A percentile compares a stretch with the other conserved stretches of the same genome.
phyloP scores from a whole-genome alignment of 139 green algal species.

The Closterium sp. region DNA sequence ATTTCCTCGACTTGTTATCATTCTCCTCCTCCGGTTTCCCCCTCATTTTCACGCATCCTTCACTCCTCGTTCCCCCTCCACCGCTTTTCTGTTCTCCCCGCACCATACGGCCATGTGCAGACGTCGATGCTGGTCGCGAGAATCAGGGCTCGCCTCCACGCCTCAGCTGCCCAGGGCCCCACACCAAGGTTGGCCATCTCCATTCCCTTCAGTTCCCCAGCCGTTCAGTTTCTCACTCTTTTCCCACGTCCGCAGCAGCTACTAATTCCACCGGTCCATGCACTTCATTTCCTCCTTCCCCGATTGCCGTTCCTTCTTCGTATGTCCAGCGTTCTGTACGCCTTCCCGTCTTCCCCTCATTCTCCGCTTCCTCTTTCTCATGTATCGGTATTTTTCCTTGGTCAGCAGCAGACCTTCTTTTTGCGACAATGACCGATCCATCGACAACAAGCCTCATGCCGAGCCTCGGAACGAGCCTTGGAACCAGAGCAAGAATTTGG shows the following conservation, averaged over 20 bases:
- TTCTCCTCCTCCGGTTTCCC: not conserved
- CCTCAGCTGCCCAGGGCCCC: not conserved
- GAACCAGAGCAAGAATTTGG: not conserved
- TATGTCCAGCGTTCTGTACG: not conserved
- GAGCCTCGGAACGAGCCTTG: not conserved
- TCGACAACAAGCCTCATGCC: not conserved
- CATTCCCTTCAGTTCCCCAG: not conserved
- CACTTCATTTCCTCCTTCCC: not conserved
- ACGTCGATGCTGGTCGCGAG: not conserved
- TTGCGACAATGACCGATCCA: not conserved
- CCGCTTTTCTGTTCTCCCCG: not conserved
- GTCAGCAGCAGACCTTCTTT: not conserved
- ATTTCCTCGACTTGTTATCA: not conserved
- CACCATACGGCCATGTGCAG: not conserved
- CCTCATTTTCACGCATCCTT: not conserved
- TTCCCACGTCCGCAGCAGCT: not conserved
- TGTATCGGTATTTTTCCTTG: not conserved
- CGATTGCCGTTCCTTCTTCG: not conserved
- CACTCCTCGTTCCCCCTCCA: not conserved
- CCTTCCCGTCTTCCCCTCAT: not conserved
- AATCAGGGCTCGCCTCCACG: not conserved
- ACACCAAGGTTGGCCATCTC: not conserved
- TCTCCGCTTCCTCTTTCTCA: not conserved
- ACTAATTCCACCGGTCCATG: not conserved
- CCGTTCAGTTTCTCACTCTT: not conserved